Conservation (phyloP, 2,329 filamentous ascomycete genomes). For the Colletotrichum sp. region DNA sequence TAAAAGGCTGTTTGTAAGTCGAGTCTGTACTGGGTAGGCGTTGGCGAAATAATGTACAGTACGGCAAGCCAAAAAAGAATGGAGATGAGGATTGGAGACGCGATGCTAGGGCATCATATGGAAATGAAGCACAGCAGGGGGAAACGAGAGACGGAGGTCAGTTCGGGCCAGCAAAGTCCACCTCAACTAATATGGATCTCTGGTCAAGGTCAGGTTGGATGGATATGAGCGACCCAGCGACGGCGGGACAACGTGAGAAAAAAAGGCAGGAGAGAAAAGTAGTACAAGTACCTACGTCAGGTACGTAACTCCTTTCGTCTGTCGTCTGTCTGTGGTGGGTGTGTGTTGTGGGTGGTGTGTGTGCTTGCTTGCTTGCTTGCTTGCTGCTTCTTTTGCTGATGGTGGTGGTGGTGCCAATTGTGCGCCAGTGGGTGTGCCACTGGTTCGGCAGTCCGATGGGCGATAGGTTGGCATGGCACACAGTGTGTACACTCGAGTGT, state of each 20-base stretch:
- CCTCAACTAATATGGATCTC: conserved; percentile 19
- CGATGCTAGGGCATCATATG: conserved; percentile 21
- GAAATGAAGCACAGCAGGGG: conserved; percentile 13
- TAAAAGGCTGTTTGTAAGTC: neutral
- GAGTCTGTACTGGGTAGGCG: neutral
- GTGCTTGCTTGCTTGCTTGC: neutral
- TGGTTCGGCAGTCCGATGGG: neutral
- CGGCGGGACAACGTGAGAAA: conserved; percentile 19
- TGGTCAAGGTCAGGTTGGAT: neutral
- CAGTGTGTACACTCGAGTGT: neutral
- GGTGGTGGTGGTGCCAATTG: neutral
- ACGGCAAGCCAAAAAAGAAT: neutral
- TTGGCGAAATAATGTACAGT: conserved; percentile 1
- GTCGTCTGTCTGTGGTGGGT: neutral
- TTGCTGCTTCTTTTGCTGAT: neutral
- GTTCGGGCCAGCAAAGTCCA: conserved; percentile 14
- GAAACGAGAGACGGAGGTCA: conserved; percentile 13
- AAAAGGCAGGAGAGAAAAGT: conserved; percentile 11
- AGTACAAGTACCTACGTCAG: neutral
- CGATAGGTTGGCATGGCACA: neutral
- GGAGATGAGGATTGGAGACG: conserved; percentile 11
- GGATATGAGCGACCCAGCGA: conserved; percentile 19
- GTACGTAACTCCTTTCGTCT: neutral
- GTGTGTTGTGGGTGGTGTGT: neutral
- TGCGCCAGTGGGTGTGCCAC: neutral